Conservation (phyloP, 768 basidiomycete genomes). For the Fistulinella prunicolor region DNA sequence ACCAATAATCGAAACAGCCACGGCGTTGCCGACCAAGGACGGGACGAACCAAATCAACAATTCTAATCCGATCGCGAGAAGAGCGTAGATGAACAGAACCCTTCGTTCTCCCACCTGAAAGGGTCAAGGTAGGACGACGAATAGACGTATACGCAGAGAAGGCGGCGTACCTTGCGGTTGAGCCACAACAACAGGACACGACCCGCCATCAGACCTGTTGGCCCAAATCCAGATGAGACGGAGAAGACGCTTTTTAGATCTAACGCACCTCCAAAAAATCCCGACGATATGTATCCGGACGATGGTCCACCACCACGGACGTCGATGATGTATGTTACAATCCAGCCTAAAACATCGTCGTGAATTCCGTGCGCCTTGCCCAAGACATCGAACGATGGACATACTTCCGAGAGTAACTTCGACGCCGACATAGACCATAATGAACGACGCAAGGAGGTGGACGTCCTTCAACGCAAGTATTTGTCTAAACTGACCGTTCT, state of each 20-base stretch:
- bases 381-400: not conserved
- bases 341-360: constrained; percentile 50
- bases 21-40: constrained; percentile 50
- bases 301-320: constrained; percentile 44
- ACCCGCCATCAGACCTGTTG: constrained; percentile 53
- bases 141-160: not conserved
- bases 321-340: constrained; percentile 55
- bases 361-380: not conserved
- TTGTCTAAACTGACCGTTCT: constrained; percentile 42
- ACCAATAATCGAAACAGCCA: constrained; percentile 57
- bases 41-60: constrained; percentile 58
- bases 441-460: constrained; percentile 63
- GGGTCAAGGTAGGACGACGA: not conserved
- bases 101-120: constrained; percentile 52
- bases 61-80: constrained; percentile 54
- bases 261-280: constrained; percentile 51
- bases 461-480: constrained; percentile 53
- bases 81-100: constrained; percentile 49
- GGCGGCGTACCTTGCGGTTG: constrained; percentile 46
- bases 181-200: constrained; percentile 54
- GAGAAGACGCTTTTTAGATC: not conserved
- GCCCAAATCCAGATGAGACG: not conserved
- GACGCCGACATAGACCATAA: constrained; percentile 65
- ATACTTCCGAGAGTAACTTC: constrained; percentile 52
- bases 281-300: constrained; percentile 51